A percentile compares a stretch with the other conserved stretches of the same genome.
These are phyloP conservation scores for Lactifluus rugatus DNA, from an alignment of 768 basidiomycete genomes.

Conservation along the genomic window DNA sequence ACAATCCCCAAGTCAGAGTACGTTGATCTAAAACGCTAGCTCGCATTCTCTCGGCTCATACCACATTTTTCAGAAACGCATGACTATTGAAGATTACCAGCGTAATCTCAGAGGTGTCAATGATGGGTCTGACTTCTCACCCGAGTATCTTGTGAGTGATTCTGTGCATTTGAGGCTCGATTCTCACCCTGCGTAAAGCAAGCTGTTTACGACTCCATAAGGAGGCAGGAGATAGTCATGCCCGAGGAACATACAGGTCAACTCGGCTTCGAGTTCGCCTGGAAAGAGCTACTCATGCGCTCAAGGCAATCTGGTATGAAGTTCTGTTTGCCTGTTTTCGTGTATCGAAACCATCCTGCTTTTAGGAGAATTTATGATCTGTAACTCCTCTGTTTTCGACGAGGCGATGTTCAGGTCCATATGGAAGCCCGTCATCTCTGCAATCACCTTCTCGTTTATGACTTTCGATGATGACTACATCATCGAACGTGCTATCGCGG, in stretches of 20 bases:
- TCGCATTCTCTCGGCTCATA: background rate
- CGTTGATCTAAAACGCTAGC: constrained; percentile 23
- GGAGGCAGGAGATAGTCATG: constrained; percentile 90
- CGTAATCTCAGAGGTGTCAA: constrained; percentile 91
- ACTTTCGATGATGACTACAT: constrained; percentile 95
- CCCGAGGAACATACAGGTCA: constrained; percentile 96
- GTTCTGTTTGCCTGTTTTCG: background rate
- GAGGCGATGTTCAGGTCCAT: constrained; percentile 87
- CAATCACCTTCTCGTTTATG: constrained; percentile 92
- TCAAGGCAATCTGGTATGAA: constrained; percentile 66
- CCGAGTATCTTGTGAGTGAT: constrained; percentile 70
- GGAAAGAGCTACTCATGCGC: constrained; percentile 87
- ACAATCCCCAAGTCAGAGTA: constrained; percentile 88
- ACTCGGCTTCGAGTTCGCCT: constrained; percentile 96
- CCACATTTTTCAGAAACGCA: constrained; percentile 63
- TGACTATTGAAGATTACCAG: constrained; percentile 92
- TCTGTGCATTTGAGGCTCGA: background rate
- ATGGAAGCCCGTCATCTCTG: constrained; percentile 90
- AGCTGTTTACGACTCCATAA: constrained; percentile 88
- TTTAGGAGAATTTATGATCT: constrained; percentile 61
- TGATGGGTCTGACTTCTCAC: constrained; percentile 68
- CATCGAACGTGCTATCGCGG: constrained; percentile 87
- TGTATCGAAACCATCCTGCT: background rate
- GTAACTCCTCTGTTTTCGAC: constrained; percentile 76
- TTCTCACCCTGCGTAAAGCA: constrained; percentile 38